Evolutionary conservation across 352 stramenopile species (phyloP).

Genomic region (Pythium angustatum): DNA sequence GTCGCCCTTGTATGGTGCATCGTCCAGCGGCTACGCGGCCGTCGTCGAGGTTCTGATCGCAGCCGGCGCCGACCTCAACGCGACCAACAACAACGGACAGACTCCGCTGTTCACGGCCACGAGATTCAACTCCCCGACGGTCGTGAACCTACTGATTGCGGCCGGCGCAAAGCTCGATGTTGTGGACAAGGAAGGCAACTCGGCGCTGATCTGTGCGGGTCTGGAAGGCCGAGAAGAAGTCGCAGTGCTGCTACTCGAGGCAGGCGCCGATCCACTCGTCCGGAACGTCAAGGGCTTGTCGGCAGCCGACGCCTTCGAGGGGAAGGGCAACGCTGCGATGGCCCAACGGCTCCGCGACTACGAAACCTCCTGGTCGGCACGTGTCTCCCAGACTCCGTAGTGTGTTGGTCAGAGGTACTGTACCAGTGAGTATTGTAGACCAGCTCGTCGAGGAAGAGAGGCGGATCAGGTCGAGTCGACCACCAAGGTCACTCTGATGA

Average conservation of each 20-base stretch:
- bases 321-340: background rate
- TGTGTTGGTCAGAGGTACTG: too few species aligned
- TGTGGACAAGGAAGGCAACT: background rate
- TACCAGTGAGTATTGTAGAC: too few species aligned
- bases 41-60: background rate
- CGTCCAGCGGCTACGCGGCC: background rate
- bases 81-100: background rate
- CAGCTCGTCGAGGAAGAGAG: too few species aligned
- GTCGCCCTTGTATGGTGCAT: background rate
- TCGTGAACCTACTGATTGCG: background rate
- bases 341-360: background rate
- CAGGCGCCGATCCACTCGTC: background rate
- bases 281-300: background rate
- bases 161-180: background rate
- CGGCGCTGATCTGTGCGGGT: background rate
- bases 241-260: background rate
- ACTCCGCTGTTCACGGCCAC: background rate
- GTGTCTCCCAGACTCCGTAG: too few species aligned
- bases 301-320: background rate
- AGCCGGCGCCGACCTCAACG: background rate
- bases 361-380: too few species aligned
- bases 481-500: too few species aligned
- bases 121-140: background rate
- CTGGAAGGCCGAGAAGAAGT: background rate
- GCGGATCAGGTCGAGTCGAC: too few species aligned